phyloP scores from a whole-genome alignment of 23 red algal species.

The Porphyridium purpureum region DNA sequence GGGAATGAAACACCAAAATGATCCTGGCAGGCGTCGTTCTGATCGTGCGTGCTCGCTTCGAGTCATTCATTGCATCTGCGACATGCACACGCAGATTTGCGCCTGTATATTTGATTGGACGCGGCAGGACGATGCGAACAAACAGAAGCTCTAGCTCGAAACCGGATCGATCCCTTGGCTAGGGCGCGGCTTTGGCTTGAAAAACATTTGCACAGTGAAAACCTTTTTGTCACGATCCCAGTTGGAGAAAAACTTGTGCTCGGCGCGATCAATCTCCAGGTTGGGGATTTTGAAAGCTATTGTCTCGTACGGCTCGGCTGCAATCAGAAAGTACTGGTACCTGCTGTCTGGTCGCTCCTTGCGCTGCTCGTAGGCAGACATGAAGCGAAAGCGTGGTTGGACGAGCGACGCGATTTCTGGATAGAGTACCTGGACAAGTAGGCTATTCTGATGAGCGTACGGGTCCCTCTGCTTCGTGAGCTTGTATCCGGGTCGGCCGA shows the following conservation, averaged over 20 bases:
- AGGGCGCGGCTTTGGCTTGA: constrained; percentile 6
- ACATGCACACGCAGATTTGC: too few species aligned
- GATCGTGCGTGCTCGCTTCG: too few species aligned
- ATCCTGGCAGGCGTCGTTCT: too few species aligned
- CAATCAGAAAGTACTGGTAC: constrained; percentile 74
- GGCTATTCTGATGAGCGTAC: constrained; percentile 21
- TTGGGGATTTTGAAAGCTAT: constrained; percentile 92
- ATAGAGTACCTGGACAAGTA: constrained; percentile 58
- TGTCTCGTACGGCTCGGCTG: constrained; percentile 87
- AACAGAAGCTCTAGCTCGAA: too few species aligned
- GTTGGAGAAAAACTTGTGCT: constrained; percentile 31
- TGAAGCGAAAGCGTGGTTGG: constrained; percentile 82
- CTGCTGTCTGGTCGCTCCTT: constrained; percentile 42
- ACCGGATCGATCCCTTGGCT: too few species aligned
- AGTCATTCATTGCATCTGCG: too few species aligned
- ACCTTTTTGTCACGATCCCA: constrained; percentile 49
- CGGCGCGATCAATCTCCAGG: constrained; percentile 37
- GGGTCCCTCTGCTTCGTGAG: constrained; percentile 69
- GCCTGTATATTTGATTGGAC: too few species aligned
- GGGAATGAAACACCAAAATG: too few species aligned
- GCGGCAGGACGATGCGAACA: too few species aligned
- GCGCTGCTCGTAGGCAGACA: constrained; percentile 83
- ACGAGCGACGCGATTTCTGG: constrained; percentile 54
- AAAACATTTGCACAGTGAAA: constrained; percentile 58
- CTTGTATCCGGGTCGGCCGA: constrained; percentile 10